A percentile compares a stretch with the other conserved stretches of the same genome.
These are phyloP conservation scores for Roridomyces roridus DNA, from an alignment of 768 basidiomycete species.

Conservation along the genomic window DNA sequence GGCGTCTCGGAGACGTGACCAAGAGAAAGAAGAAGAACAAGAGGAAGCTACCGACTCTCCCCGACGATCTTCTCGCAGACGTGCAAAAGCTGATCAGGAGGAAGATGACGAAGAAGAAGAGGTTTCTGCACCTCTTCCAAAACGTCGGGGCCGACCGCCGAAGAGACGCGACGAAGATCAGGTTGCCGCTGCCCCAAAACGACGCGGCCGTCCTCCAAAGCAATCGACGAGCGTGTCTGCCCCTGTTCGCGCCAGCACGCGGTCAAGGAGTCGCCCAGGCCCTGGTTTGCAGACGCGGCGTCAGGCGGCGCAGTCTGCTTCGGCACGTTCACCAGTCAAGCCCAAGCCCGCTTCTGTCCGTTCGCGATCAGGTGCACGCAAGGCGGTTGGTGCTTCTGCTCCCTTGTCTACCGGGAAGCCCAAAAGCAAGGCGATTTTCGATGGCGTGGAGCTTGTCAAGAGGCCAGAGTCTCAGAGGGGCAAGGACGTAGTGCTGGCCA, in stretches of 20 bases:
- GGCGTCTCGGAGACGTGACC: background rate
- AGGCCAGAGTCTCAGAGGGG: conserved; percentile 1
- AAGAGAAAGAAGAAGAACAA: too few species aligned
- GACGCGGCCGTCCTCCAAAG: background rate
- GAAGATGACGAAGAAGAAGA: background rate
- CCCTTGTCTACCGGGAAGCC: conserved; percentile 1
- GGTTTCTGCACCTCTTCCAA: background rate
- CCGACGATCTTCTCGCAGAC: too few species aligned
- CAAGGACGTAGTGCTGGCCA: background rate
- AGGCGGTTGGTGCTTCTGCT: background rate
- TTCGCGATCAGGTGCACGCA: background rate
- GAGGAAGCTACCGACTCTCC: too few species aligned
- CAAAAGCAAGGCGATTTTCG: conserved; percentile 14
- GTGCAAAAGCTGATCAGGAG: background rate
- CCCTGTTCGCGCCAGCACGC: background rate
- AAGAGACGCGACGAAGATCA: background rate
- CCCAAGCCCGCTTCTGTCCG: too few species aligned
- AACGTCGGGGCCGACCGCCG: conserved; percentile 1
- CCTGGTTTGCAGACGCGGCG: conserved; percentile 8
- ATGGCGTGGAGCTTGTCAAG: conserved; percentile 16
- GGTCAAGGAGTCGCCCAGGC: background rate
- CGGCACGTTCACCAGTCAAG: too few species aligned
- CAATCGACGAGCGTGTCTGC: background rate
- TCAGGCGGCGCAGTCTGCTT: conserved; percentile 6
- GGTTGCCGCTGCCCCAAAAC: background rate